Evolutionary conservation across 1,139 yeast species (phyloP), one percentile per base, ranked within the genome.

Genomic region (Pichia sp.): DNA sequence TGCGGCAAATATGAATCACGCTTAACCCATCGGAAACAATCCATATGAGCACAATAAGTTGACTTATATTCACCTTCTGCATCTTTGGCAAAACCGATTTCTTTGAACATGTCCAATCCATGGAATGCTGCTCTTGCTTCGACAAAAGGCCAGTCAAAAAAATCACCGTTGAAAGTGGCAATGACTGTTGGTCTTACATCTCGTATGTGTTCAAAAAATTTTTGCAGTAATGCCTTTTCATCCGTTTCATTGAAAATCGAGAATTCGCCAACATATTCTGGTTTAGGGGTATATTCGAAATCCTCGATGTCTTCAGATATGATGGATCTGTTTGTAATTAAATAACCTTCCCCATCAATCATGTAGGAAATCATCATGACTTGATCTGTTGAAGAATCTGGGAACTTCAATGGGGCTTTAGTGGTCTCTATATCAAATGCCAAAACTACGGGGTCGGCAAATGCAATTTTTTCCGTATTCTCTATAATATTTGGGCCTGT

Each of bases 401-500:
- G 99, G 62, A 95, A 95, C 67, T 95, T 95, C 56, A 95, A 78
- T 1, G 99, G 98, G 16, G 95, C 90, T 69, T 95, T 95, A 4
- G 98, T 90, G 1, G 99, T 95, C 75, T 95, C 99, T 54, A 95
- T 95, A 78, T 95, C 99, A 67, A 89, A 95, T 0, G 99, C 99
- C 67, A 95, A 72, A 5, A 95, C 93, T 10, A 95, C 97, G 0
- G 99, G 99, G 68, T 95, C 99, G 5, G 99, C 97, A 72, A 96
- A 95, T 47, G 95, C 95, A 54, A 90, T 84, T 62, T 87, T 84
- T 45, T 87, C 92, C 23, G 77, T 75, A 60, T 86, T 81, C 66
- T 86, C 95, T 16, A 74, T 77, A 46, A 89, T 73, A 2, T 71
- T 73, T 5, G 59, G 57, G 8, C 75, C 76, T 0, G 86, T 84